Evolutionary conservation across 768 basidiomycete species (phyloP), one percentile per base, ranked within the genome.

Genomic region (Candolleomyces aberdarensis): DNA sequence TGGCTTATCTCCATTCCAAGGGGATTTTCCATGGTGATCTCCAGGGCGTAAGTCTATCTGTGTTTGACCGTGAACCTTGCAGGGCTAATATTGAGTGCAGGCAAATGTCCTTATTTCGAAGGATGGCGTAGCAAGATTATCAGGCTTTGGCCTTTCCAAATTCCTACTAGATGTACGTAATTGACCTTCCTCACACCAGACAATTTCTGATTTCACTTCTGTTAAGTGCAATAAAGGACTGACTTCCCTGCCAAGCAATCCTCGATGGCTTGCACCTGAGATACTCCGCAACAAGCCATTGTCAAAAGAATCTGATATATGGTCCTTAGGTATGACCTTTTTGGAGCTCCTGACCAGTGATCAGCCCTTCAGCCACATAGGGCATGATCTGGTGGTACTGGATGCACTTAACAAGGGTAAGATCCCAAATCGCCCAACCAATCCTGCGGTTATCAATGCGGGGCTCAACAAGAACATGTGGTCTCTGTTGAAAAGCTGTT

Each of bases 291-390:
- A 72, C 39, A 69, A 62, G 53, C 59, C 64, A 13, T 50, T 70
- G 31, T 76, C 76, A 22, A 77, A 71, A 14, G 64, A 74, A 46
- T 78, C 78, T 7, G 80, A 82, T 64, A 73, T 82, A 8, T 83
- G 82, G 82, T 78, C 78, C 32, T 80, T 81, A 62, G 80, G 72
- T 10, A 81, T 82, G 76, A 66, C 79, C 5, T 78, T 76, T 58
- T 68, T 80, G 46, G 82, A 83, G 65, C 54, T 83, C 22, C 71
- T 81, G 56, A 79, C 78, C 19, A 78, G 78, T 2, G 66, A 77
- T n/a, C 68, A 69, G 32, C 80, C 81, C 9, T 82, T 72, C 66
- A 63, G 62, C 46, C 65, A 71, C 44, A 67, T 75, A 20, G 51
- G 62, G 26, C 67, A 70, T 26, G 75, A 78, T 57, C 67, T 71